A percentile compares a stretch with the other conserved stretches of the same genome.
Evolutionary conservation across 805 yeast genomes (phyloP).

Genomic region (Yarrowia divulgata): DNA sequence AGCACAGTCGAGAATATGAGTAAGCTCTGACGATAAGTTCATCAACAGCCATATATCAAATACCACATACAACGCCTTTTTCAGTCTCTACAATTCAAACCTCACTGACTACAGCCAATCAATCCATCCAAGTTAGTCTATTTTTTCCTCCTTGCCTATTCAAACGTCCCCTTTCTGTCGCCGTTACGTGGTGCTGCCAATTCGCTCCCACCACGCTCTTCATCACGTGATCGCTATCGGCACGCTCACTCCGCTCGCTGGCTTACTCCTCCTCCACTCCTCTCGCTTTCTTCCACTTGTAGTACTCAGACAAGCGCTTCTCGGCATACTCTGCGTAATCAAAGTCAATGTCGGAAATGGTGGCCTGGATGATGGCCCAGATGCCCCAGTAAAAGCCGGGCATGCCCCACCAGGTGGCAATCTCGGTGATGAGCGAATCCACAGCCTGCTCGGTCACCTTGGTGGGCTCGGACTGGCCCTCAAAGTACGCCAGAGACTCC

Average conservation of each 20-base stretch:
- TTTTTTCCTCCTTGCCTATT: conserved; percentile 5
- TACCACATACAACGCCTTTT: too few species aligned
- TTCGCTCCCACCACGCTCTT: background rate
- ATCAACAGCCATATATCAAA: too few species aligned
- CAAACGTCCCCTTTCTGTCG: conserved; percentile 6
- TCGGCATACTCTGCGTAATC: conserved; percentile 69
- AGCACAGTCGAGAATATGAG: too few species aligned
- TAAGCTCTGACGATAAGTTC: too few species aligned
- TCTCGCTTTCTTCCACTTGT: conserved; percentile 62
- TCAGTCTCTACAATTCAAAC: too few species aligned
- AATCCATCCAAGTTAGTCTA: conserved; percentile 11
- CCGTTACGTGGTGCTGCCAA: too few species aligned
- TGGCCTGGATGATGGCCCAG: conserved; percentile 80
- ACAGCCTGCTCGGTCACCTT: conserved; percentile 49
- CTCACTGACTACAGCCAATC: too few species aligned
- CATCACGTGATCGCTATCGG: too few species aligned
- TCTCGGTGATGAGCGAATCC: conserved; percentile 60
- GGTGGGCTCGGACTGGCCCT: conserved; percentile 5
- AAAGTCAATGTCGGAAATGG: conserved; percentile 73
- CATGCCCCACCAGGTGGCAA: conserved; percentile 69
- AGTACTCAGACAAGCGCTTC: conserved; percentile 68
- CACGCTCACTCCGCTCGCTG: too few species aligned
- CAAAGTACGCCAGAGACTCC: conserved; percentile 46
- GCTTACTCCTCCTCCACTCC: too few species aligned
- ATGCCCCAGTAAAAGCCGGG: conserved; percentile 89